Percentiles rank a stretch among this genome's conserved stretches.
phyloP scores from a whole-genome alignment of 768 basidiomycete genomes.

The Termitomyces titanicus region DNA sequence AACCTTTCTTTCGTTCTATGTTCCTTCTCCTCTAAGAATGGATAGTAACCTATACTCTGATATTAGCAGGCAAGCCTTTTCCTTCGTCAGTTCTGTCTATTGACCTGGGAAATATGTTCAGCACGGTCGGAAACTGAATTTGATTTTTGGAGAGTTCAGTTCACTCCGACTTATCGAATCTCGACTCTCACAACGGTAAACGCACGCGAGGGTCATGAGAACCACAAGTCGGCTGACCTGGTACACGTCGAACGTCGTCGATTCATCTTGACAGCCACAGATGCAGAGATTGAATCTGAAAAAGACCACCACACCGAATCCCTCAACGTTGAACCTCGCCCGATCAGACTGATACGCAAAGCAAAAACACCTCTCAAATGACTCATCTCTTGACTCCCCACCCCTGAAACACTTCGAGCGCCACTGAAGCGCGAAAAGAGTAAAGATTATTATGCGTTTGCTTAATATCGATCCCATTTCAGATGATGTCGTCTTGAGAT shows the following conservation, averaged over 20 bases:
- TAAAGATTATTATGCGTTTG: constrained; percentile 1
- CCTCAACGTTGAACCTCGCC: background rate
- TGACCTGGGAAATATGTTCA: background rate
- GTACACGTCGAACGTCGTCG: background rate
- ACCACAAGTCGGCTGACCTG: background rate
- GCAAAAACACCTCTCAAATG: background rate
- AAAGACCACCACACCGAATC: no score
- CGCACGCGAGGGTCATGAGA: background rate
- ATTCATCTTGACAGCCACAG: background rate
- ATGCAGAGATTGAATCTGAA: background rate
- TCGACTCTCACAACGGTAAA: background rate
- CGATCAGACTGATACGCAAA: background rate
- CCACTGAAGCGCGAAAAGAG: background rate
- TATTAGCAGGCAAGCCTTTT: background rate
- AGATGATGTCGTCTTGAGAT: background rate
- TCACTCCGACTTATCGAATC: background rate
- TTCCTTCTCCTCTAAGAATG: background rate
- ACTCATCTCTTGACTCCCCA: background rate
- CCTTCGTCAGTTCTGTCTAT: background rate
- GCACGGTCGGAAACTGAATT: background rate
- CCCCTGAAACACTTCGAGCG: constrained; percentile 3
- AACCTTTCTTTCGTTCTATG: constrained; percentile 1
- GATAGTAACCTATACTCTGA: background rate
- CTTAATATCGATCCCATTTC: background rate
- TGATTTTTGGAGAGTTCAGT: background rate